Base-by-base conservation (phyloP, 2,329 filamentous ascomycete species). In the Fusarium odoratissimum region DNA sequence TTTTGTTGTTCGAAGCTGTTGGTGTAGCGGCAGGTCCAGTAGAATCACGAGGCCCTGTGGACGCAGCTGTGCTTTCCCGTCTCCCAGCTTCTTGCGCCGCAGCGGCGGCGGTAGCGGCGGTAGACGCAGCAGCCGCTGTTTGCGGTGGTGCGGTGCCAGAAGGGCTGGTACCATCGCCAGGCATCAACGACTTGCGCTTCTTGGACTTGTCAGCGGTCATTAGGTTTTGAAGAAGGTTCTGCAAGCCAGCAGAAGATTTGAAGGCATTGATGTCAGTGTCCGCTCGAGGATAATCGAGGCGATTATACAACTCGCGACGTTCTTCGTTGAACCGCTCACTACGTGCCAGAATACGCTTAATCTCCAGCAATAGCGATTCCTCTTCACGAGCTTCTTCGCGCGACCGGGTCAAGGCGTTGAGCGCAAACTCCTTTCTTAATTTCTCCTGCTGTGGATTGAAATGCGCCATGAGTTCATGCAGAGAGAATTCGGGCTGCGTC, bases 381-480 rank as follows among this genome's bases (percentile, higher is more conserved):
- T 99, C 96, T 81, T 99, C 96, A 70, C 93, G 91, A 31, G 95
- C 93, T 82, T 99, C 95, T 71, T 97, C 94, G 71, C 91, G 91
- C 13, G 92, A 93, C 44, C 96, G 90, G 52, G 91, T 90, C 72
- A 98, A 88, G 51, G 95, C 90, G 55, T 92, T 91, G 71, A 93
- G 89, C 7, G 95, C 95, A 77, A 97, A 93, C 64, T 93, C 90
- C 84, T 98, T 99, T 70, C 96, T 91, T 59, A 90, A 86, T 30
- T 87, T 88, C 82, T 99, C 96, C 75, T 93, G 91, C 21, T 89
- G 87, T 0, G 95, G 90, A 77, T 97, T 93, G 85, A 95, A 99
- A 74, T 93, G 94, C 55, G 90, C 88, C 89, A 98, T 95, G 66
- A 91, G 91, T 79, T 97, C 93, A 82, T 97, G 94, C 11, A 93